A percentile compares a stretch with the other conserved stretches of the same genome.
Conservation (phyloP, 2,329 filamentous ascomycete genomes). For the Dendrostoma leiphaemia region DNA sequence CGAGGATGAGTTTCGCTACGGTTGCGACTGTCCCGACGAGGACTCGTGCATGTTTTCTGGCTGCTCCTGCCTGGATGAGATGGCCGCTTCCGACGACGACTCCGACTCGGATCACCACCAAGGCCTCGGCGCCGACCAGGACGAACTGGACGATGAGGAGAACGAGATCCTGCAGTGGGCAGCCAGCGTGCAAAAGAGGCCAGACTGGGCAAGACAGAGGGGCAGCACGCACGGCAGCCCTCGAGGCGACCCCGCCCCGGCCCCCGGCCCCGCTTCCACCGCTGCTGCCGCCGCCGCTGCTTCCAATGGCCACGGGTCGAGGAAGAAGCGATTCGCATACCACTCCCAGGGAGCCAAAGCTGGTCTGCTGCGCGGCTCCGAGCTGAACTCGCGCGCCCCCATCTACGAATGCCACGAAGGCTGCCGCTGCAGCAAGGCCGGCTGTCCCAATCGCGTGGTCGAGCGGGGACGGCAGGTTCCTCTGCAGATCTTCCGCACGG, state of each 20-base stretch:
- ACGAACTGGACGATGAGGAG: conserved; percentile 36
- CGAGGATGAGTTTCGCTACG: conserved; percentile 61
- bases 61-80: conserved; percentile 64
- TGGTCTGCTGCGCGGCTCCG: conserved; percentile 50
- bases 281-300: not conserved
- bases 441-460: conserved; percentile 74
- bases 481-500: conserved; percentile 75
- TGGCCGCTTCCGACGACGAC: conserved; percentile 54
- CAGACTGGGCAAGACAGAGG: conserved; percentile 9
- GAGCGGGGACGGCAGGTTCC: conserved; percentile 69
- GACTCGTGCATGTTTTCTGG: conserved; percentile 64
- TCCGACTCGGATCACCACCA: no score
- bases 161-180: conserved; percentile 19
- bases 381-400: conserved; percentile 54
- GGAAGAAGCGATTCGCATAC: conserved; percentile 59
- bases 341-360: conserved; percentile 51
- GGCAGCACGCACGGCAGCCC: conserved; percentile 8
- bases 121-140: conserved; percentile 50
- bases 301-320: conserved; percentile 5
- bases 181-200: conserved; percentile 15
- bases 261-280: not conserved
- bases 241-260: not conserved
- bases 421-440: conserved; percentile 58
- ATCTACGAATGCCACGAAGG: conserved; percentile 80
- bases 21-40: conserved; percentile 64